Evolutionary conservation across 805 yeast genomes (phyloP).

Genomic region (Ascoidea rubescens): DNA sequence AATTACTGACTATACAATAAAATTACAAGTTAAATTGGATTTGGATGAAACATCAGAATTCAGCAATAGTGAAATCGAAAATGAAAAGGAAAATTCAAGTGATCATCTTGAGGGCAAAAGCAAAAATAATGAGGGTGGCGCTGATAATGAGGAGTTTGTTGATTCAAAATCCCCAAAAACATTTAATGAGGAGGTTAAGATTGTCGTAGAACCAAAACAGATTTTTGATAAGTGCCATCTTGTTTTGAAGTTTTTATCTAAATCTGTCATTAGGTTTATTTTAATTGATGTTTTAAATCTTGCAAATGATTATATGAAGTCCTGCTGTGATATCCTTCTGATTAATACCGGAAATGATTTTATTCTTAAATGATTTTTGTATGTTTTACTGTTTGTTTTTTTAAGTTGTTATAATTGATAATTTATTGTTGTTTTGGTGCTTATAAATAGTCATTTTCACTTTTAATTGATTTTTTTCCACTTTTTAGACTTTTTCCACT

Average conservation of each 20-base stretch:
- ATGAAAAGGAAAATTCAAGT: not conserved
- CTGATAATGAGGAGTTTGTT: too few relatives aligned
- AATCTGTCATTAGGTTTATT: constrained; percentile 5
- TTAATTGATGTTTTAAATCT: constrained; percentile 4
- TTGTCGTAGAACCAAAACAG: not conserved
- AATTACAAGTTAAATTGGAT: not conserved
- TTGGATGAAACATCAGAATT: not conserved
- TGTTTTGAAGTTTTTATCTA: constrained; percentile 3
- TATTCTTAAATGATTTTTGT: too few relatives aligned
- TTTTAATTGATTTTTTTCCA: too few relatives aligned
- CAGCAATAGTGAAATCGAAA: not conserved
- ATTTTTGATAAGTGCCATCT: not conserved
- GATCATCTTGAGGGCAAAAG: not conserved
- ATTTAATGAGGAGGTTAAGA: not conserved
- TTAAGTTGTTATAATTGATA: not conserved
- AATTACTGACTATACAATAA: constrained; percentile 6
- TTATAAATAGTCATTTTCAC: not conserved
- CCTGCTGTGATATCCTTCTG: not conserved
- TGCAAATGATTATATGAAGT: constrained; percentile 4
- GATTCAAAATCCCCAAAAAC: not conserved
- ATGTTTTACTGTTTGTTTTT: not conserved
- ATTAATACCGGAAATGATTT: too few relatives aligned
- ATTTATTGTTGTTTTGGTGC: not conserved
- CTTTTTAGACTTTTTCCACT: too few relatives aligned
- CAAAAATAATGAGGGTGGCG: too few relatives aligned